Conservation (phyloP, 1,284 basidiomycete species). For the Meripilus lineatus region DNA sequence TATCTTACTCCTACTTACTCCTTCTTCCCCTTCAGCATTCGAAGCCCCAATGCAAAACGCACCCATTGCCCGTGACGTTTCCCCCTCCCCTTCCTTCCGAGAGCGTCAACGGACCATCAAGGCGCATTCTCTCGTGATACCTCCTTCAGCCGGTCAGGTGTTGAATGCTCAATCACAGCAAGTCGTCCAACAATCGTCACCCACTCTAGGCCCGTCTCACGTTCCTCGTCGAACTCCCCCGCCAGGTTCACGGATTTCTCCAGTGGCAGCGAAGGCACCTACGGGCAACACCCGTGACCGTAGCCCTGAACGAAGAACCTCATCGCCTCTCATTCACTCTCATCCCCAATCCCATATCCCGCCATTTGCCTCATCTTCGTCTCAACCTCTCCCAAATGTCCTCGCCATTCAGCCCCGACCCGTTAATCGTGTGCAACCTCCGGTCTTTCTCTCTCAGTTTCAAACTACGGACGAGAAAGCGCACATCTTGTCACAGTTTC, state of each 20-base stretch:
- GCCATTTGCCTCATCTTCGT: conserved; percentile 20
- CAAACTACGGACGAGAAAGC: too few species aligned
- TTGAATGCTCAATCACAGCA: conserved; percentile 29
- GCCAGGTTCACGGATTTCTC: conserved; percentile 32
- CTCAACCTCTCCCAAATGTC: conserved; percentile 18
- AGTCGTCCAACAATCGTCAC: conserved; percentile 43
- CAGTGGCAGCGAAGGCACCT: conserved; percentile 27
- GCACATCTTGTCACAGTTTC: conserved; percentile 45
- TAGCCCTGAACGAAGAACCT: conserved; percentile 26
- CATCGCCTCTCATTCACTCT: conserved; percentile 27
- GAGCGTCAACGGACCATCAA: conserved; percentile 56
- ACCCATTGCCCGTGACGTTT: conserved; percentile 50
- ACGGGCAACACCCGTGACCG: conserved; percentile 20
- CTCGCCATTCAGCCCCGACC: conserved; percentile 53
- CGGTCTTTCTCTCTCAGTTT: too few species aligned
- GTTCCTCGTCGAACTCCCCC: conserved; percentile 39
- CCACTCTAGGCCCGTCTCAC: conserved; percentile 44
- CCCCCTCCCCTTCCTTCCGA: conserved; percentile 60
- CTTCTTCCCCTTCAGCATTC: not conserved
- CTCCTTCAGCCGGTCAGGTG: conserved; percentile 49
- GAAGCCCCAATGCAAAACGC: conserved; percentile 39
- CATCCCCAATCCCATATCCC: conserved; percentile 28
- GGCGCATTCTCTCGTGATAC: conserved; percentile 56
- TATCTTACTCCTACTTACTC: not conserved
- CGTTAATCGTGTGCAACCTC: conserved; percentile 45